Evolutionary conservation across 2,329 filamentous ascomycete genomes (phyloP).

Genomic region (Beauveria australis): DNA sequence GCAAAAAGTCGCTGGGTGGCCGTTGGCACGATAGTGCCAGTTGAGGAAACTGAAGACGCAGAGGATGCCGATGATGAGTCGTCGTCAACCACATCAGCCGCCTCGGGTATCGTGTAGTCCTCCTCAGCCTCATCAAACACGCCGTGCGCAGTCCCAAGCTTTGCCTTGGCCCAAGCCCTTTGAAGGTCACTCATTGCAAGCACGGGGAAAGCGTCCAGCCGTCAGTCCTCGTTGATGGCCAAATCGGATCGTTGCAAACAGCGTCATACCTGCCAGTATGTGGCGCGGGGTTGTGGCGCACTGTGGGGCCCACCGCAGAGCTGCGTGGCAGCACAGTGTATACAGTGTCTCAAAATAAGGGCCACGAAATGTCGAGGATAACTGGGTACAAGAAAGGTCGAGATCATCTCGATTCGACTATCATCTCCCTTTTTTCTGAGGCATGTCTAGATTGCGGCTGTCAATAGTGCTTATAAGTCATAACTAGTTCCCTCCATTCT

Average conservation of each 20-base stretch:
- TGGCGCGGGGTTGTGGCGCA: slow-evolving; percentile 6
- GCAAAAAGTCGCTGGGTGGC: slow-evolving; percentile 66
- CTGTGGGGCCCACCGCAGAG: not conserved
- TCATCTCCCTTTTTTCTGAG: no score
- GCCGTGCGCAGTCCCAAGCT: slow-evolving; percentile 51
- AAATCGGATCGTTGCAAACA: not conserved
- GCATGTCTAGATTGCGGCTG: no score
- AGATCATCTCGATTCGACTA: not conserved
- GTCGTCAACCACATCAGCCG: slow-evolving; percentile 41
- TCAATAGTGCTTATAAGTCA: no score
- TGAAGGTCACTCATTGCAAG: slow-evolving; percentile 69
- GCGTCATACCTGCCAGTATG: not conserved
- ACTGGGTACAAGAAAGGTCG: not conserved
- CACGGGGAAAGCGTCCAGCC: slow-evolving; percentile 6
- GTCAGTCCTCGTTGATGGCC: slow-evolving; percentile 1
- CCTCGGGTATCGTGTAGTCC: slow-evolving; percentile 40
- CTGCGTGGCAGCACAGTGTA: not conserved
- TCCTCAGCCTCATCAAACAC: slow-evolving; percentile 45
- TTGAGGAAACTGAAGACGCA: slow-evolving; percentile 69
- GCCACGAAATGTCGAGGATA: not conserved
- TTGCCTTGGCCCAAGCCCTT: slow-evolving; percentile 68
- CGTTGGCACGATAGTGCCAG: slow-evolving; percentile 82
- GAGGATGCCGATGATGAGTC: slow-evolving; percentile 65
- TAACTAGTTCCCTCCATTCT: no score
- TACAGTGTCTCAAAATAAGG: not conserved